Percentiles rank a stretch among this genome's conserved stretches.
phyloP scores from a whole-genome alignment of 345 rosid genomes.

The Aquilaria sinensis region DNA sequence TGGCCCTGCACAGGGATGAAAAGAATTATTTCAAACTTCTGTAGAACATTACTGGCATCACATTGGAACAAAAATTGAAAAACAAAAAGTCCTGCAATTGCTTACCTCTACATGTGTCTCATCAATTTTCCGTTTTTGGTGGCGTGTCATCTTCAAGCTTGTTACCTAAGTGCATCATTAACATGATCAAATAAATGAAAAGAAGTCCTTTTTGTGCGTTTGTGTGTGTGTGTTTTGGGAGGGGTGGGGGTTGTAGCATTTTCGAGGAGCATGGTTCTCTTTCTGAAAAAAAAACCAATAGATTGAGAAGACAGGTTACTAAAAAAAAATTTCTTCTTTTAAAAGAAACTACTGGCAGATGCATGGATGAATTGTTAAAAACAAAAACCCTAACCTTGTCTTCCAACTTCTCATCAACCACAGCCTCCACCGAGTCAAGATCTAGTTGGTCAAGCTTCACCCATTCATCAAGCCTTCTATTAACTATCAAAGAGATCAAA shows the following conservation, averaged over 20 bases:
- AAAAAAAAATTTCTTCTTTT: too few relatives aligned
- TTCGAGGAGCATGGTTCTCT: too few relatives aligned
- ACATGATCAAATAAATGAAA: not conserved
- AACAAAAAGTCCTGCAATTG: not conserved
- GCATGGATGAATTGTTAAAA: too few relatives aligned
- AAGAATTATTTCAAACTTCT: not conserved
- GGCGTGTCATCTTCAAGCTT: conserved; percentile 95
- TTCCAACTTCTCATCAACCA: conserved; percentile 93
- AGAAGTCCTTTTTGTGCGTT: too few relatives aligned
- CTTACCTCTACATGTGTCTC: conserved; percentile 93
- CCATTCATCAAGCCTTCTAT: conserved; percentile 98
- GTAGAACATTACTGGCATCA: too few relatives aligned
- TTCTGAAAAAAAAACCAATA: not conserved
- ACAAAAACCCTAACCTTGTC: conserved; percentile 57
- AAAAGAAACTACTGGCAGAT: not conserved
- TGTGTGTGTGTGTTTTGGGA: too few relatives aligned
- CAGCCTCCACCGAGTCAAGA: conserved; percentile 85
- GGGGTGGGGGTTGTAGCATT: too few relatives aligned
- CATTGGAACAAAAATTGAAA: too few relatives aligned
- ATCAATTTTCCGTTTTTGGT: conserved; percentile 95
- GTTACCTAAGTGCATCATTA: conserved; percentile 50
- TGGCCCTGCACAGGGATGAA: conserved; percentile 57
- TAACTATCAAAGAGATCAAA: conserved; percentile 37
- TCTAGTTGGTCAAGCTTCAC: conserved; percentile 90
- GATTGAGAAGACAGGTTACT: not conserved